Evolutionary conservation across 2,329 filamentous ascomycete species (phyloP).

Genomic region (Aspergillus latus): DNA sequence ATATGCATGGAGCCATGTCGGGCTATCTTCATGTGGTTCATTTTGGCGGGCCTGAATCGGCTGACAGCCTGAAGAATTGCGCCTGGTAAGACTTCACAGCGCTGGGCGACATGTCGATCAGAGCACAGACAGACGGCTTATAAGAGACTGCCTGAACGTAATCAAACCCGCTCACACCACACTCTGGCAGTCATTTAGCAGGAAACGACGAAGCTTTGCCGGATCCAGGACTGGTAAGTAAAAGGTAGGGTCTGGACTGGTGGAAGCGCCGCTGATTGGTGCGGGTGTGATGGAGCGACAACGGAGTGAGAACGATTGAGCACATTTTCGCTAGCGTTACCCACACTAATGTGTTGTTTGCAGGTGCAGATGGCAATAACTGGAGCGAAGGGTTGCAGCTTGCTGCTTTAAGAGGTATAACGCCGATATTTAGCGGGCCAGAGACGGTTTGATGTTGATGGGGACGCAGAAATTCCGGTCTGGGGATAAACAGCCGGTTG

Average conservation of each 20-base stretch:
- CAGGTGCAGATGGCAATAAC: not conserved
- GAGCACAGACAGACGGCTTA: not conserved
- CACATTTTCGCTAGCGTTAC: conserved; percentile 21
- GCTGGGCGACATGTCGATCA: not conserved
- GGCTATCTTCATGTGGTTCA: not conserved
- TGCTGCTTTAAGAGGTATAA: no score
- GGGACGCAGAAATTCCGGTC: no score
- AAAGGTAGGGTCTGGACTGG: not conserved
- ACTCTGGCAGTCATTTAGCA: not conserved
- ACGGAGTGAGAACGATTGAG: conserved; percentile 29
- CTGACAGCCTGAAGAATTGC: not conserved
- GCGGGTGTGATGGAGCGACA: conserved; percentile 17
- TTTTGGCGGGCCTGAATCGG: not conserved
- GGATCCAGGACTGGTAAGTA: not conserved
- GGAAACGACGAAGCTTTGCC: not conserved
- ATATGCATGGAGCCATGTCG: not conserved
- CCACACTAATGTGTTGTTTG: not conserved
- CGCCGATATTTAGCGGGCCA: no score
- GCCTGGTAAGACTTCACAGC: not conserved
- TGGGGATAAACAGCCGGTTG: no score
- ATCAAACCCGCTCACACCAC: not conserved
- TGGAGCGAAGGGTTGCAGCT: no score
- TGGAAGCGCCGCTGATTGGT: conserved; percentile 15
- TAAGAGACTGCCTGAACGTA: not conserved
- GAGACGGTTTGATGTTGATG: no score